Evolutionary conservation across 169 alveolate species (phyloP), one percentile per base, ranked within the genome.

Genomic region (Pseudocohnilembus persalinus): DNA sequence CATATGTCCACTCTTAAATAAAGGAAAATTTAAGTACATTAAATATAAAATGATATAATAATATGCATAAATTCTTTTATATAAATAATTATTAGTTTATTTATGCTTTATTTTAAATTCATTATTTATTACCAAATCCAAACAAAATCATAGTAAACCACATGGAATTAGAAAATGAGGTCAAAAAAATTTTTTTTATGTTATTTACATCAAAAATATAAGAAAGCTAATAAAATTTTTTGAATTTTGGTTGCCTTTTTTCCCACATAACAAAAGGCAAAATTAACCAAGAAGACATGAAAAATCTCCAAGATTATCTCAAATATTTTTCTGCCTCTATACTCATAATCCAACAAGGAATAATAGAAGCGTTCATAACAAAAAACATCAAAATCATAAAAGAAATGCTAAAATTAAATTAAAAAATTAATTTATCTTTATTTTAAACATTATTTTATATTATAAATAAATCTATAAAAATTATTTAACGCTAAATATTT

Each of bases 341-440:
- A n/a, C 84, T 73, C 84, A 84, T 63, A 32, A 84, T 77, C 89
- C 89, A 84, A 30, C 84, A 84, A 28, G 89, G 84, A 30, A 84
- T 76, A 35, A 76, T 73, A 4, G 89, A 76, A 25, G 63, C 76
- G 64, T 77, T 84, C 26, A 76, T 31, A 24, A 84, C 49, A 27
- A 80, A 76, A 77, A 64, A 77, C 72, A 84, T 76, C 30, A 84
- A 68, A 4, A 84, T 64, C 16, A 79, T 73, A 83, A 83, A 84
- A 68, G 89, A 83, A 0, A 84, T 20, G 26, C 68, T 49, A 49
- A 11, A 11, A 49, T 49, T 49, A 11, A 20, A 49, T 11, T 11
- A 49, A 49, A 49, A 4, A 49, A 49, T 49, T 49, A 49, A 49
- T 49, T 4, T 49, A n/a, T n/a, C n/a, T n/a, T n/a, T n/a, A n/a